Base-by-base conservation (phyloP, 139 green algal species). In the Chlamydomonas sp. region DNA sequence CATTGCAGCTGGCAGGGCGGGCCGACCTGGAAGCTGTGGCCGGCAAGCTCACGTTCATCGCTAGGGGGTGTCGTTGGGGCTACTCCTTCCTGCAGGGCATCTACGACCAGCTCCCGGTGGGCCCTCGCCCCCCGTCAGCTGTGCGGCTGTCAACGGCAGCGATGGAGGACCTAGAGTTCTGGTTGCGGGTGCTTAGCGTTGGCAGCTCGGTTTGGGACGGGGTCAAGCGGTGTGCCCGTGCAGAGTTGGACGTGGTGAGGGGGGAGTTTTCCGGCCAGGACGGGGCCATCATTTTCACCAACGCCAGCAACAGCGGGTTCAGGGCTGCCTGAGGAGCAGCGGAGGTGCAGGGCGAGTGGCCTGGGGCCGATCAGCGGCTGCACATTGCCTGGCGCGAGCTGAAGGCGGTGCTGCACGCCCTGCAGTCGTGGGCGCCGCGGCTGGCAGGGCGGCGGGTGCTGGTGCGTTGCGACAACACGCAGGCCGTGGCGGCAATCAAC, bases 381-480 rank as follows among this genome's bases (percentile, higher is more conserved):
- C 74, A 89, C 59, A 73, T 89, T 8, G 77, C 74, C 77, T 73
- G 63, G 74, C 20, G 79, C n/a, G 85, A 89, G 66, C 61, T 89
- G 58, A 59, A 69, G 18, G 77, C 85, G 2, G 16, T 89, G 4
- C 72, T 87, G 20, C 20, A 58, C 2, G 83, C 73, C 0, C 1
- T 78, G 59, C 67, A 74, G 18, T 58, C 57, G 6, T 85, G 57
- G 66, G 80, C 66, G 14, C 57, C 66, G 12, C 2, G 9, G n/a
- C 17, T 85, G 16, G 57, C 3, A 4, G 49, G 80, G 31, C 6
- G 57, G 66, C 66, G 67, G 1, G 66, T 85, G 2, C 80, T 77
- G 18, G 12, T 85, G 15, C 80, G 80, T 67, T 68, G 80, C 80
- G 80, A 78, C 80, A 85, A 78, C 67, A 85, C 67, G 57, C 80